Percentiles rank a stretch among this genome's conserved stretches.
These are phyloP conservation scores for Pichia phayaonensis DNA, from an alignment of 805 yeast species.

Conservation along the genomic window DNA sequence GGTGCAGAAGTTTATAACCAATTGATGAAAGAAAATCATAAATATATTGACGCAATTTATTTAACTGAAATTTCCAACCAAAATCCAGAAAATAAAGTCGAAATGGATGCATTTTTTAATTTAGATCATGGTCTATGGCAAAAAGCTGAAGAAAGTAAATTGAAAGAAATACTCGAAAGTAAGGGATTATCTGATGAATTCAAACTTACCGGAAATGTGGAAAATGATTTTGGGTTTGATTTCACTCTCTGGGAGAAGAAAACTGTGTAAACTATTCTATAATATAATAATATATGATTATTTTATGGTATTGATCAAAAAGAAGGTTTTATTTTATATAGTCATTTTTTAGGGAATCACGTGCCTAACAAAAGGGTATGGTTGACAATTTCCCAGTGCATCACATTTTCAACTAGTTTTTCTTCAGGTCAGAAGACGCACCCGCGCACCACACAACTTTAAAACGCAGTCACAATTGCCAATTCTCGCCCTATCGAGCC, in stretches of 20 bases:
- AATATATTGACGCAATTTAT: slow-evolving; percentile 46
- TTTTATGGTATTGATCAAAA: no score
- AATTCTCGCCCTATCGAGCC: background rate
- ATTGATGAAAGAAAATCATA: slow-evolving; percentile 21
- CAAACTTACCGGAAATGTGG: slow-evolving; percentile 25
- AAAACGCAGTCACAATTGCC: background rate
- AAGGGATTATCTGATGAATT: slow-evolving; percentile 26
- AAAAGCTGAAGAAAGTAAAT: slow-evolving; percentile 27
- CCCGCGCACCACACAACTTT: slow-evolving; percentile 9
- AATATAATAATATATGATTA: no score
- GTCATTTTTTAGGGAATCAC: no score
- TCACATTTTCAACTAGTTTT: no score
- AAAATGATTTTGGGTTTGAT: slow-evolving; percentile 42
- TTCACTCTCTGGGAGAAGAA: slow-evolving; percentile 51
- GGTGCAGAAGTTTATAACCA: slow-evolving; percentile 82
- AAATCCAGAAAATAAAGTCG: slow-evolving; percentile 26
- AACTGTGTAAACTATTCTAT: background rate
- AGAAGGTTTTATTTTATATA: no score
- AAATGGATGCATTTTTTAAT: slow-evolving; percentile 67
- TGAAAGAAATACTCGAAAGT: slow-evolving; percentile 34
- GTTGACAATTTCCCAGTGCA: no score
- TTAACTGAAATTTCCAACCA: slow-evolving; percentile 56
- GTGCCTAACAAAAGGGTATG: background rate
- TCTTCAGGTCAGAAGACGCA: no score
- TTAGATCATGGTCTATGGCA: slow-evolving; percentile 32